Evolutionary conservation across 2,329 filamentous ascomycete species (phyloP), one percentile per base, ranked within the genome.

Genomic region (Geosmithia putterillii): DNA sequence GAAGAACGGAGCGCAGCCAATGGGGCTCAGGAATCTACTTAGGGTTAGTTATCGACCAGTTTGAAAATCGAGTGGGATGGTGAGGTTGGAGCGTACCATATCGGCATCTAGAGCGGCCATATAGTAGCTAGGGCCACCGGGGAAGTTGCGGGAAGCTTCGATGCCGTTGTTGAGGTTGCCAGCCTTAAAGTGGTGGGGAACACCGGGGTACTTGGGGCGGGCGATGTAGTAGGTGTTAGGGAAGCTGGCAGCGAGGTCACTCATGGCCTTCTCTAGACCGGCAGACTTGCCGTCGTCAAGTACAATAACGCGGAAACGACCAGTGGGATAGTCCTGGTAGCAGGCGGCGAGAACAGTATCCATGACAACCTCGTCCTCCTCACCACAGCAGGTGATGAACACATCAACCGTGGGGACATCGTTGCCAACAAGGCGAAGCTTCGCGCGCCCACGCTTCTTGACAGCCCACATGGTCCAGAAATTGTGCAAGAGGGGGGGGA

Each of bases 91-190:
- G 49, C 56, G 38, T 57, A 67, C 64, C 79, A 83, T 82, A 53
- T 83, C 79, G 18, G 77, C 78, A 53, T 83, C 79, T 28, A 83
- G 61, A 35, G 73, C 73, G n/a, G 76, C 77, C 54, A 81, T 73
- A 55, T 67, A 80, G 51, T 73, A 65, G 36, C 66, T 65, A n/a
- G 71, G 63, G 20, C 74, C 74, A 17, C 72, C 73, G 1, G 72
- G 70, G 25, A 79, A 58, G n/a, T 58, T 52, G 15, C 64, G 62
- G 4, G 69, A 63, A 44, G 68, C 63, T 15, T 75, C 69, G 18
- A 76, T 57, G 28, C 73, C 78, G 44, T 75, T 73, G 57, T 79
- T 81, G 42, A 81, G 61, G 53, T 81, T 81, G 42, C 77, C 76
- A 1, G 77, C 75, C 62, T 81, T 81, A 64, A 76, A 80, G 53